A percentile compares a stretch with the other conserved stretches of the same genome.
These are phyloP conservation scores for Fusarium sp. DNA, from an alignment of 2,329 filamentous ascomycete species.

Conservation along the genomic window DNA sequence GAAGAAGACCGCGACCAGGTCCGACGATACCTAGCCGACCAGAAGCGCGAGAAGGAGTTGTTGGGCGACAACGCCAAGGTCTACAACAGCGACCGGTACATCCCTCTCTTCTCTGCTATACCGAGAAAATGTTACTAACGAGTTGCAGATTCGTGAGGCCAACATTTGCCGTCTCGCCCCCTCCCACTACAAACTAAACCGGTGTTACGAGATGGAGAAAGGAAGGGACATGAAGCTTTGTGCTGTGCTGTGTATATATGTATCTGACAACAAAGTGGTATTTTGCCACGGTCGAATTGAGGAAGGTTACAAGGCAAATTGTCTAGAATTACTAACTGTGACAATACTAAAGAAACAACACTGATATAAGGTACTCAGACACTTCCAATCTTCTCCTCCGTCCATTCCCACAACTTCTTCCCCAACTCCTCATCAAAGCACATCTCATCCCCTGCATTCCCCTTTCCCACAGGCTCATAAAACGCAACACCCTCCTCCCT, in stretches of 20 bases:
- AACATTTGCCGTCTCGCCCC: conserved; percentile 82
- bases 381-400: conserved; percentile 40
- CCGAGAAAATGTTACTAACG: neutral
- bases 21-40: conserved; percentile 86
- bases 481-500: conserved; percentile 38
- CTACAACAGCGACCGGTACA: conserved; percentile 91
- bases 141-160: conserved; percentile 81
- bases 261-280: conserved; percentile 41
- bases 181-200: conserved; percentile 68
- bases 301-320: conserved; percentile 38
- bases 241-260: conserved; percentile 46
- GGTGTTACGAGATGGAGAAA: conserved; percentile 13
- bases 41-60: conserved; percentile 91
- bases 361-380: neutral
- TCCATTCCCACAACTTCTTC: conserved; percentile 59
- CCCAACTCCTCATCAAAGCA: conserved; percentile 52
- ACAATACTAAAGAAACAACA: neutral
- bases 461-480: conserved; percentile 51
- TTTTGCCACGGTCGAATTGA: conserved; percentile 28
- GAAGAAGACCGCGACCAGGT: conserved; percentile 98
- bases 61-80: conserved; percentile 86
- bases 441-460: conserved; percentile 39
- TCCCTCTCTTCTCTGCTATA: conserved; percentile 1
- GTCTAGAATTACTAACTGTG: conserved; percentile 1
- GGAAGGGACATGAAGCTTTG: neutral